A percentile compares a stretch with the other conserved stretches of the same genome.
Evolutionary conservation across 192 early-diverging fungal species (phyloP).

Genomic region (Backusella psychrophila): DNA sequence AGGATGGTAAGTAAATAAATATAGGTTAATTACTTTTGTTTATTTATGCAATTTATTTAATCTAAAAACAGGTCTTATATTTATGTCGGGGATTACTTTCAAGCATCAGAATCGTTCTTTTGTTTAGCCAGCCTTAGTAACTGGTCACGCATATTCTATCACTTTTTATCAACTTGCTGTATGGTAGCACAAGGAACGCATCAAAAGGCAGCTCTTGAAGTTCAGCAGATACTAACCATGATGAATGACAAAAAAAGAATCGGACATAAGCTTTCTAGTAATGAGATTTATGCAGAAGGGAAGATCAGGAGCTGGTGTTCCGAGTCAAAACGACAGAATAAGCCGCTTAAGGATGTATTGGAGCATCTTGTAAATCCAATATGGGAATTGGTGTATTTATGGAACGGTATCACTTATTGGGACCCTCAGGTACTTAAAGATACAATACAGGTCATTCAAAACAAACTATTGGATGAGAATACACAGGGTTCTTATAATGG

Average conservation of each 20-base stretch:
- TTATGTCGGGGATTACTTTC: slow-evolving; percentile 31
- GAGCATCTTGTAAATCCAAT: slow-evolving; percentile 30
- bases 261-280: slow-evolving; percentile 25
- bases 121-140: slow-evolving; percentile 33
- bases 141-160: slow-evolving; percentile 38
- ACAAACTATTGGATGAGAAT: background rate
- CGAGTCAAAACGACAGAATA: background rate
- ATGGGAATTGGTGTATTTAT: slow-evolving; percentile 38
- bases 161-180: slow-evolving; percentile 40
- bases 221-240: slow-evolving; percentile 22
- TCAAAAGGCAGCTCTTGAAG: slow-evolving; percentile 32
- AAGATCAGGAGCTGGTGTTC: slow-evolving; percentile 15
- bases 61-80: slow-evolving; percentile 29
- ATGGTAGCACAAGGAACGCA: slow-evolving; percentile 30
- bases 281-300: slow-evolving; percentile 28
- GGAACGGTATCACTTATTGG: slow-evolving; percentile 30
- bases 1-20: slow-evolving; percentile 28
- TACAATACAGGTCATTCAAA: background rate
- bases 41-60: background rate
- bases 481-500: background rate
- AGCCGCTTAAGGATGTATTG: background rate
- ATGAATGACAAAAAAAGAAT: slow-evolving; percentile 2
- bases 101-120: slow-evolving; percentile 41
- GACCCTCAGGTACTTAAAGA: background rate
- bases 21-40: background rate